phyloP scores from a whole-genome alignment of 805 yeast species.

The Soucietia sequanensis region DNA sequence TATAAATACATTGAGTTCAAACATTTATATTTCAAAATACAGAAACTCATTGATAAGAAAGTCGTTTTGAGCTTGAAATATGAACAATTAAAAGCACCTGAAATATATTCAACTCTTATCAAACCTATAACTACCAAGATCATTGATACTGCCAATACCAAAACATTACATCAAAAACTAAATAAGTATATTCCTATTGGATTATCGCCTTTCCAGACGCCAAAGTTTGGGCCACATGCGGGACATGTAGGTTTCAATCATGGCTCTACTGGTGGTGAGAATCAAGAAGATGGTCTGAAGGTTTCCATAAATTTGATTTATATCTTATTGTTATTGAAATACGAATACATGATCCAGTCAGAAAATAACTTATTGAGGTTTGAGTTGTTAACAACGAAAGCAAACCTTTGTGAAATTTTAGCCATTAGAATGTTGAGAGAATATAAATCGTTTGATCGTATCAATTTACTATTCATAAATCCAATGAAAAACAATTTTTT shows the following conservation, averaged over 20 bases:
- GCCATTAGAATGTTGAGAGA: constrained; percentile 51
- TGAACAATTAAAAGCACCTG: constrained; percentile 53
- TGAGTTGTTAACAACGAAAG: constrained; percentile 42
- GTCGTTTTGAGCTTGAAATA: constrained; percentile 47
- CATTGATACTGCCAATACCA: constrained; percentile 37
- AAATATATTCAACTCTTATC: constrained; percentile 44
- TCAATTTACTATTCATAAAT: constrained; percentile 44
- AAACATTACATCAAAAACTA: constrained; percentile 32
- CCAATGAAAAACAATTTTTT: constrained; percentile 42
- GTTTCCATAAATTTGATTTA: constrained; percentile 26
- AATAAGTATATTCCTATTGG: constrained; percentile 24
- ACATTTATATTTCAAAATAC: constrained; percentile 38
- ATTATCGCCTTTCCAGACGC: constrained; percentile 11
- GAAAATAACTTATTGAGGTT: constrained; percentile 36
- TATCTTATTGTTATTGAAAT: constrained; percentile 32
- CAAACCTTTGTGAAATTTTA: constrained; percentile 52
- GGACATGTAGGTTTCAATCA: constrained; percentile 2
- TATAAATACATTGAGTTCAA: constrained; percentile 34
- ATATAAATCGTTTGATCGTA: constrained; percentile 40
- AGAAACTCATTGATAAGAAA: constrained; percentile 40
- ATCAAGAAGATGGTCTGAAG: constrained; percentile 12
- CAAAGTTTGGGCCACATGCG: constrained; percentile 17
- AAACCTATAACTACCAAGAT: constrained; percentile 45
- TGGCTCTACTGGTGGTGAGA: constrained; percentile 1
- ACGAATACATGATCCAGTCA: constrained; percentile 39